These are phyloP conservation scores for Cyberlindnera veronae DNA, from an alignment of 805 yeast species.

Conservation along the genomic window DNA sequence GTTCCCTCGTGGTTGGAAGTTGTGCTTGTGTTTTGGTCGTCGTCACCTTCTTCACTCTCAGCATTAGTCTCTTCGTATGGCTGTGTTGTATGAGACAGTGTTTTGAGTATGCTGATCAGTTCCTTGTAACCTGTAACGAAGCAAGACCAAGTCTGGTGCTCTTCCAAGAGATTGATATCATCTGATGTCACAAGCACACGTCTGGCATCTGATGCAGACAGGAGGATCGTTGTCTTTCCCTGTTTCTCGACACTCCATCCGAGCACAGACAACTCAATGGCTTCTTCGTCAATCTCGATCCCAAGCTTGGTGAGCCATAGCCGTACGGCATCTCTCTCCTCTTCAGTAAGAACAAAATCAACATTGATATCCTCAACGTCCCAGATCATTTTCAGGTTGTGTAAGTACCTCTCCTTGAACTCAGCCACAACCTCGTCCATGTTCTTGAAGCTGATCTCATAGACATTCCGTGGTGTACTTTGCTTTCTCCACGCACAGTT, in stretches of 20 bases:
- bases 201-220: conserved; percentile 35
- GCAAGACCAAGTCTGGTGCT: conserved; percentile 39
- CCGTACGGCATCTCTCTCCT: conserved; percentile 1
- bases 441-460: conserved; percentile 13
- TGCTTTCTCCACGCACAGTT: conserved; percentile 25
- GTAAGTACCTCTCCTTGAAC: conserved; percentile 8
- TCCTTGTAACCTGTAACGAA: conserved; percentile 24
- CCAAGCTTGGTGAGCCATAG: conserved; percentile 14
- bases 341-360: conserved; percentile 3
- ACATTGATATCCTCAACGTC: conserved; percentile 2
- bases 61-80: background rate
- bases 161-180: conserved; percentile 30
- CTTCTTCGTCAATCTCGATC: conserved; percentile 9
- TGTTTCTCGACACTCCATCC: conserved; percentile 37
- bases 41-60: background rate
- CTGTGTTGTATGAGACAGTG: background rate
- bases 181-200: conserved; percentile 29
- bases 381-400: conserved; percentile 5
- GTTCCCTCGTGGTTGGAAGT: background rate
- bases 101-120: conserved; percentile 12
- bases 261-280: conserved; percentile 26
- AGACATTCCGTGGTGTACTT: conserved; percentile 17
- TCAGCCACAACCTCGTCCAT: conserved; percentile 8
- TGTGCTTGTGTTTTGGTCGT: background rate
- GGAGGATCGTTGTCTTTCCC: conserved; percentile 26